phyloP scores from a whole-genome alignment of 495 filamentous ascomycete species.

The Neurospora hispaniola region DNA sequence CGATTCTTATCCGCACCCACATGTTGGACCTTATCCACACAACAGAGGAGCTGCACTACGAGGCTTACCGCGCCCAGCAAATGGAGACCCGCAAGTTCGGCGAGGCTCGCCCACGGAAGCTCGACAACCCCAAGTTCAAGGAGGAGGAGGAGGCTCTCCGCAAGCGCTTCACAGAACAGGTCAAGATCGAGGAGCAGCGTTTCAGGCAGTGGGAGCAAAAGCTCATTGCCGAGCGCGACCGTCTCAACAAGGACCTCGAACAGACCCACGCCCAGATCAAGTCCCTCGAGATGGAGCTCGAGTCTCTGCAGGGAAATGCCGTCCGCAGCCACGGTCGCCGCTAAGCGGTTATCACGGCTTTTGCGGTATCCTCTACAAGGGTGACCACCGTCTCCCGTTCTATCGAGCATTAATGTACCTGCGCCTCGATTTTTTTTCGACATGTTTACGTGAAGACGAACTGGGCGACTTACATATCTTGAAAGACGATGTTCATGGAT shows the following conservation, averaged over 20 bases:
- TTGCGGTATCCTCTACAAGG: background rate
- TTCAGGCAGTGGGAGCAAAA: slow-evolving; percentile 99
- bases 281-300: slow-evolving; percentile 83
- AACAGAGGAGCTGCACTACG: slow-evolving; percentile 97
- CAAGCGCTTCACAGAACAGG: slow-evolving; percentile 99
- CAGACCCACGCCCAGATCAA: slow-evolving; percentile 97
- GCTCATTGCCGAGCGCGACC: slow-evolving; percentile 93
- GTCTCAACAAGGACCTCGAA: slow-evolving; percentile 98
- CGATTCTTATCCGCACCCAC: slow-evolving; percentile 98
- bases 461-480: background rate
- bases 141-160: slow-evolving; percentile 96
- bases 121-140: slow-evolving; percentile 99
- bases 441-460: slow-evolving; percentile 1
- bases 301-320: slow-evolving; percentile 83
- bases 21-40: slow-evolving; percentile 99
- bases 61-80: slow-evolving; percentile 95
- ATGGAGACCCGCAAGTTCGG: slow-evolving; percentile 99
- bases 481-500: slow-evolving; percentile 13
- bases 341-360: slow-evolving; percentile 36
- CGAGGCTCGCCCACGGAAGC: slow-evolving; percentile 90
- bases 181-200: slow-evolving; percentile 97
- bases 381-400: background rate
- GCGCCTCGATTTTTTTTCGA: background rate
- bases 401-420: background rate
- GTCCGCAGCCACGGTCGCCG: slow-evolving; percentile 93